Evolutionary conservation across 345 rosid genomes (phyloP), one percentile per base, ranked within the genome.

Genomic region (Limnanthes douglasii): DNA sequence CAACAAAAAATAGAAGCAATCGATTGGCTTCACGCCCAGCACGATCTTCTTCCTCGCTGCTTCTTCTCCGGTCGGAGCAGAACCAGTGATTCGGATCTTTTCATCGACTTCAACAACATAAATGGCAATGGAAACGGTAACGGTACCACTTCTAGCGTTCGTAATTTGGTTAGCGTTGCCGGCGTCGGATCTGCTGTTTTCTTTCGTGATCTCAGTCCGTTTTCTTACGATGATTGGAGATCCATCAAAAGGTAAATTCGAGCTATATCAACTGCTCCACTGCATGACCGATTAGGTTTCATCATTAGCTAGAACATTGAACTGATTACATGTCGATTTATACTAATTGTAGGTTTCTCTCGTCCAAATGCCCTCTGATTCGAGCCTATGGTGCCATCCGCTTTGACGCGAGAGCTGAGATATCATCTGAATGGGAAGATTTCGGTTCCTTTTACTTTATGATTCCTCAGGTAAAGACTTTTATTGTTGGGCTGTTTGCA

Each of bases 351-450:
- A 84, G 94, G 66, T 86, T 80, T 51, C 53, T 86, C 17, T 74
- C 83, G 6, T 45, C 59, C 1, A 56, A 62, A 31, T 77, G 72
- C 48, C 90, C 86, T 18, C 47, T 86, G 41, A 74, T 86, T 45
- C 94, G 94, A 38, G 94, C 94, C 4, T 86, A 86, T 18, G 96
- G 96, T 12, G 94, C 83, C 1, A 76, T 86, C 11, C 80, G 90
- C 1, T 86, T 86, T 18, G 94, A 86, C 54, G 72, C 80, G 2
- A 61, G 51, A 20, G 72, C 86, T 10, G 37, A 46, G 0, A 37
- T 74, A 30, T 61, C 83, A 4, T 42, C 72, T 13, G 90, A 80
- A 47, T 86, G 96, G 94, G 63, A 72, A 55, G 49, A 60, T 11
- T 86, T 80, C 56, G 96, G 96, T 23, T 74, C 90, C 0, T 86